Evolutionary conservation across 2,329 filamentous ascomycete genomes (phyloP), one percentile per base, ranked within the genome.

Genomic region (Phoma sp.): DNA sequence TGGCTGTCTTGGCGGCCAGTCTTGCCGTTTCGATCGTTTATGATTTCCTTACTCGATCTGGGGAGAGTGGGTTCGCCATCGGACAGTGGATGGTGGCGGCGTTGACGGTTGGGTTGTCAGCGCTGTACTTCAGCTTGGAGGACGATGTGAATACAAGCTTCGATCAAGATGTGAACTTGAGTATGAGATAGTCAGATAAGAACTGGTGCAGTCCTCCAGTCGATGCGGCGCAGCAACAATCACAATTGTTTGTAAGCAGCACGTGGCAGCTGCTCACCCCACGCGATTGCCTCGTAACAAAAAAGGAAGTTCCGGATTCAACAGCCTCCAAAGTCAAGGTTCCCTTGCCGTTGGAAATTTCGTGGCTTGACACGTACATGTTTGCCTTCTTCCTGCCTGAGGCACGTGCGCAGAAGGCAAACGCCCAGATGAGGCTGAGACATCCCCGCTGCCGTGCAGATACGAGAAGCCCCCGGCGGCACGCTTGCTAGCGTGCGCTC

Each of bases 51-150:
- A 47, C 25, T 27, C 40, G 49, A 11, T 33, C 50, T 24, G 47
- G 41, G 36, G 56, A 59, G 11, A 52, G 49, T 23, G 52, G 59
- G 2, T 61, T 61, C 33, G 52, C 44, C 2, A 59, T 61, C 40
- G 59, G 59, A n/a, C 58, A 61, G 46, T 61, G 52, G 58, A 54
- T 58, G 41, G 52, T 61, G 7, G 59, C 52, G 6, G 44, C 44
- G 22, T 10, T 61, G 27, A 44, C 52, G 4, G 59, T 53, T 25
- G 43, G 18, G 9, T n/a, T 61, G 35, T 44, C 50, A 7, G 47
- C 55, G 32, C 14, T 61, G 14, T 59, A 47, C 23, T 54, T 57
- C 33, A 45, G 45, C 29, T 10, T 58, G 13, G 46, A 52, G 46
- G 55, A 57, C 30, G 40, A 53, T 4, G 45, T 50, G 2, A 51